Evolutionary conservation across 805 yeast genomes (phyloP).

Genomic region (Pichia nakasei): DNA sequence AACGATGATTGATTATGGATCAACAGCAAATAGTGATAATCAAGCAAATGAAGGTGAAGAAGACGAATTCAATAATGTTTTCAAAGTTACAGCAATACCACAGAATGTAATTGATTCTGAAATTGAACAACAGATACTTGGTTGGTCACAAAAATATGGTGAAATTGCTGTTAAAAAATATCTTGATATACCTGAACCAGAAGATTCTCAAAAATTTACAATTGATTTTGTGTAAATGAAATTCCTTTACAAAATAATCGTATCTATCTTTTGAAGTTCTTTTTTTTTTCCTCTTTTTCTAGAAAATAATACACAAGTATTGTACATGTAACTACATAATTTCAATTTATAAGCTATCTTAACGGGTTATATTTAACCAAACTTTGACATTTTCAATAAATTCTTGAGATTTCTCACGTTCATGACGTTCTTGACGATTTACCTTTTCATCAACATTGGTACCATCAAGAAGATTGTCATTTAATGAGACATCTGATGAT

Average conservation of each 20-base stretch:
- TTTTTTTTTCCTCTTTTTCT: no score
- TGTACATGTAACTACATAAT: background rate
- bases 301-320: background rate
- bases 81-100: background rate
- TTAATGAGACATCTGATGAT: background rate
- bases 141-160: background rate
- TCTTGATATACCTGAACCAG: background rate
- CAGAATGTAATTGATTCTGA: background rate
- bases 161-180: background rate
- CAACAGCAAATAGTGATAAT: background rate
- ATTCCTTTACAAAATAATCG: no score
- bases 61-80: background rate
- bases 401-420: conserved; percentile 5
- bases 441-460: background rate
- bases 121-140: background rate
- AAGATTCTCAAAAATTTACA: background rate
- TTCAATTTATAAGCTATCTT: no score
- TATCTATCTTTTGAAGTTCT: no score
- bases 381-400: conserved; percentile 27
- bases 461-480: background rate
- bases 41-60: background rate
- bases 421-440: background rate
- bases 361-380: conserved; percentile 33
- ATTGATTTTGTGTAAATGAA: background rate
- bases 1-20: conserved; percentile 3